Evolutionary conservation across 352 stramenopile species (phyloP), one percentile per base, ranked within the genome.

Genomic region (Phytophthora melonis): DNA sequence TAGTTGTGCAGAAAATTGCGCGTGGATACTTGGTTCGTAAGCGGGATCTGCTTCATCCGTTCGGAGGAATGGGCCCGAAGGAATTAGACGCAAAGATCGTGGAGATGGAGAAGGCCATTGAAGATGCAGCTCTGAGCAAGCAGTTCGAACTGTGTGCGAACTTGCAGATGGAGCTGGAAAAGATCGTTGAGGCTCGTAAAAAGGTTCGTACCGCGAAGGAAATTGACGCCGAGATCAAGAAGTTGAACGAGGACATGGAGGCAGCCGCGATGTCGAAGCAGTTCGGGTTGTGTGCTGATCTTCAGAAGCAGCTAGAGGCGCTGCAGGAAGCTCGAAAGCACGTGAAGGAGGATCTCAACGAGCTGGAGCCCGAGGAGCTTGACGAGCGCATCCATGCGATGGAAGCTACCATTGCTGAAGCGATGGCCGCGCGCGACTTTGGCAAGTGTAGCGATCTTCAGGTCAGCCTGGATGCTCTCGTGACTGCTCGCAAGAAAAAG

Each of bases 131-230:
- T 0, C 72, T 81, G 19, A 90, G 86, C 75, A 96, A 95, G 63
- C 85, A 97, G 66, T 97, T 97, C 73, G 89, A 97, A 32, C 60
- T 88, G 59, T 97, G 90, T 45, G 84, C 89, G 0, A 92, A 90
- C 30, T 70, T 97, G 41, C 91, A 97, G 63, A 89, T 94, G 18
- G 90, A 97, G 16, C 70, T 97, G 3, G 89, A 97, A 47, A 88
- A 87, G 52, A 79, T 95, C 32, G 82, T 96, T 0, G 88, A 95
- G 18, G 90, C 88, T 8, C 87, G 89, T 18, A 94, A 94, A 70
- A 90, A 90, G 57, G 88, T 96, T 8, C 89, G 90, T n/a, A 97
- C 90, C 0, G 84, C 88, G 0, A 97, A 97, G 64, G 90, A 97
- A 61, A 84, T 97, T 41, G 91, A 97, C 53, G 72, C 72, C 5